Evolutionary conservation across 257 asterid species (phyloP).

Genomic region (Ophiorrhiza pumila): DNA sequence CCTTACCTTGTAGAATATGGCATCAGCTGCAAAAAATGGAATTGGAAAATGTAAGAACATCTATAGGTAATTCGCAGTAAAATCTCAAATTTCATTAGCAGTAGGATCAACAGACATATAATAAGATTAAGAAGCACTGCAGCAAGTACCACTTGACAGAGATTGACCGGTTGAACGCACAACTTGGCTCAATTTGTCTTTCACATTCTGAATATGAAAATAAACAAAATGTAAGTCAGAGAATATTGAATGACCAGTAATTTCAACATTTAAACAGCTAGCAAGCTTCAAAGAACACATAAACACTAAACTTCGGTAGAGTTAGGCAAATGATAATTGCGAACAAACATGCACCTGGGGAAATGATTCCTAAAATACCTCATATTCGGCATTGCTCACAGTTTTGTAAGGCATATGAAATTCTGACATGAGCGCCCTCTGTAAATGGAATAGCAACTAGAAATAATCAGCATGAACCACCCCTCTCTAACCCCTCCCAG

Average conservation of each 20-base stretch:
- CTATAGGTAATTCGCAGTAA: background rate
- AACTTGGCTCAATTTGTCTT: constrained; percentile 77
- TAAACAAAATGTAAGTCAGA: background rate
- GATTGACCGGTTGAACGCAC: constrained; percentile 54
- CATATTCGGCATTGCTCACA: constrained; percentile 72
- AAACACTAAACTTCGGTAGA: background rate
- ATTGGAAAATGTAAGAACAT: constrained; percentile 12
- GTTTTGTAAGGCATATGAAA: constrained; percentile 83
- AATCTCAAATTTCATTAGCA: constrained; percentile 8
- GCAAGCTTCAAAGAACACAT: background rate
- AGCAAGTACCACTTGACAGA: constrained; percentile 45
- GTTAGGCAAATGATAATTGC: background rate
- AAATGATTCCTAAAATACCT: constrained; percentile 43
- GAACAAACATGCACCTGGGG: background rate
- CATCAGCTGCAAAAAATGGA: constrained; percentile 55
- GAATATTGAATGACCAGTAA: background rate
- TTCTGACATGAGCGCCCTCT: constrained; percentile 71
- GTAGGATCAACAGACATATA: background rate
- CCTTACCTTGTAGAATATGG: constrained; percentile 75
- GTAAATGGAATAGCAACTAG: constrained; percentile 17
- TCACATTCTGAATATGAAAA: constrained; percentile 54
- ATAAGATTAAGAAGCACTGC: constrained; percentile 1
- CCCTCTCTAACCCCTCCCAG: background rate
- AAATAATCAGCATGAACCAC: constrained; percentile 20
- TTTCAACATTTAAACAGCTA: background rate